Conservation (phyloP, 805 yeast species). For the Yarrowia phangngaensis region DNA sequence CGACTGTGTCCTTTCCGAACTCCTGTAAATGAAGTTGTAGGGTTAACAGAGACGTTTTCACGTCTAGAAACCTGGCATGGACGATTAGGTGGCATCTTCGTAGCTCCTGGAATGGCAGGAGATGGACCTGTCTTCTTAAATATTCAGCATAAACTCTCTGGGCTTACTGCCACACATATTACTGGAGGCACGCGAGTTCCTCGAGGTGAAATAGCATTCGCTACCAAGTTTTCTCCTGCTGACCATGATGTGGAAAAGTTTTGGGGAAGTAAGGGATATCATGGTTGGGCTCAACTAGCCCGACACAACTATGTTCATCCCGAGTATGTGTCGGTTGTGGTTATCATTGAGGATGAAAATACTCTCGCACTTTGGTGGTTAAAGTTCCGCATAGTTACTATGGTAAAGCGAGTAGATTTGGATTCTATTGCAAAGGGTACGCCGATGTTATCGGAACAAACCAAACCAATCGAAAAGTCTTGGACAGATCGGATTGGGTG, state of each 20-base stretch:
- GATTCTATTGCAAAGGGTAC: background rate
- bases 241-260: background rate
- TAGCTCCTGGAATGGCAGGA: constrained; percentile 1
- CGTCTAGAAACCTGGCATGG: constrained; percentile 13
- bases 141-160: background rate
- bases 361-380: constrained; percentile 13
- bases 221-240: background rate
- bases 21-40: background rate
- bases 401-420: constrained; percentile 19
- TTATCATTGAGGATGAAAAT: constrained; percentile 16
- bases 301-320: constrained; percentile 10
- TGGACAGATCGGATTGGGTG: no score
- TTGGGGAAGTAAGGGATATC: background rate
- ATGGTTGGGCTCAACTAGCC: constrained; percentile 9
- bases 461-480: no score
- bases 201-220: constrained; percentile 14
- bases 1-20: constrained; percentile 18
- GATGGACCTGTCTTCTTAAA: constrained; percentile 14
- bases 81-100: constrained; percentile 3
- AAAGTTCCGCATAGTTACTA: background rate
- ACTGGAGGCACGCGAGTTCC: constrained; percentile 6
- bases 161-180: constrained; percentile 5
- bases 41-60: constrained; percentile 10
- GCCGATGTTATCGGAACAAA: background rate
- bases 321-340: constrained; percentile 1